Base-by-base conservation (phyloP, 805 yeast genomes). In the Wickerhamiella sorbophila region DNA sequence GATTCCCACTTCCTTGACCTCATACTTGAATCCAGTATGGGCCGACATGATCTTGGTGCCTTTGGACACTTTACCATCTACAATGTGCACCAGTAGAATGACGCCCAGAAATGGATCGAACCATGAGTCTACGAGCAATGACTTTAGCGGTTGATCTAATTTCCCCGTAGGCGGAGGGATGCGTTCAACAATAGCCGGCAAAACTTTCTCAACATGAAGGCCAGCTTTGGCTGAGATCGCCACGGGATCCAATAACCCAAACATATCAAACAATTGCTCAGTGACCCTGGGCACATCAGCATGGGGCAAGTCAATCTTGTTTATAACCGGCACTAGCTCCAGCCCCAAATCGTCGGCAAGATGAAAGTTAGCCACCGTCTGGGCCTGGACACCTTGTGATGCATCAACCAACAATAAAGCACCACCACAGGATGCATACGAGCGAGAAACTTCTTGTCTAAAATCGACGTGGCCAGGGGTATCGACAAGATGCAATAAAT, bases 391-490 rank as follows among this genome's bases (percentile, higher is more conserved):
- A 40, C 97, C 97, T 55, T 91, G 96, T 2, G 88, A 71, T 1
- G 97, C 97, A 65, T 91, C 98, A 1, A 88, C 94, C 18, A 88
- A 61, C 33, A 88, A 60, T 33, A 88, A 62, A 0, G 96, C 96
- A 12, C 97, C 97, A 31, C 87, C 94, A 65, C 96, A 91, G 0
- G 95, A 82, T 2, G 96, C 96, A 61, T 87, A 87, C 5, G 95
- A 83, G 51, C 97, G 64, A 3, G 93, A 77, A 1, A 88, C 98
- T 54, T 88, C 98, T 6, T 91, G 79, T 41, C 95, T 67, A 59
- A 88, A 88, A 59, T 88, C 98, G 26, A 91, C 97, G 58, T 88
- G 98, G 0, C 98, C 98, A 0, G 98, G 98, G 0, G 97, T 88
- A 59, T 88, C 98, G 36, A 91, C 95, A 36, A 88, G 65, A 64